Evolutionary conservation across 257 asterid species (phyloP).

Genomic region (Voacanga thouarsii): DNA sequence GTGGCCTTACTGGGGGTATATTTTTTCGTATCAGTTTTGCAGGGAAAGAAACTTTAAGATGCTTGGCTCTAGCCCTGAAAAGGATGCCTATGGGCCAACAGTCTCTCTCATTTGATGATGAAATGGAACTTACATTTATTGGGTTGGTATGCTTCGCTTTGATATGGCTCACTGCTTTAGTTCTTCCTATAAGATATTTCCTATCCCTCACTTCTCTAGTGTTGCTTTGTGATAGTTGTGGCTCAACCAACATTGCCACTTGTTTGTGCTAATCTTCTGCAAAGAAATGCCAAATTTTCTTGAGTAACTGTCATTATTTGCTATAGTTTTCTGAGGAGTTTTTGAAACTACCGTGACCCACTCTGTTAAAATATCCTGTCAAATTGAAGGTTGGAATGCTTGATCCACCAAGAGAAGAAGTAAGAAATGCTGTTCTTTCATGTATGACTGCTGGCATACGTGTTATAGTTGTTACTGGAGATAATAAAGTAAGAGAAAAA

Average conservation of each 20-base stretch:
- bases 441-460: constrained; percentile 99
- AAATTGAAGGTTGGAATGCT: constrained; percentile 89
- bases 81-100: constrained; percentile 88
- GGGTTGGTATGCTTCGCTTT: constrained; percentile 99
- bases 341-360: background rate
- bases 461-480: constrained; percentile 97
- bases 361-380: background rate
- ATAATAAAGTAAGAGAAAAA: constrained; percentile 70
- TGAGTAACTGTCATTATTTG: background rate
- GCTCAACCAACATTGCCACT: background rate
- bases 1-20: constrained; percentile 17
- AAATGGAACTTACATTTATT: constrained; percentile 92
- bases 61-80: constrained; percentile 92
- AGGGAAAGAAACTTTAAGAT: constrained; percentile 91
- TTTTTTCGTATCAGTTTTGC: constrained; percentile 68
- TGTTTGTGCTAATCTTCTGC: background rate
- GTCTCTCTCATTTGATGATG: constrained; percentile 78
- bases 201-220: background rate
- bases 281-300: background rate
- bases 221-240: background rate
- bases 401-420: constrained; percentile 99
- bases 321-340: background rate
- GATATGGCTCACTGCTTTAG: constrained; percentile 20
- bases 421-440: constrained; percentile 79
- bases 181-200: constrained; percentile 16